These are phyloP conservation scores for Amanita fuliginea DNA, from an alignment of 768 basidiomycete genomes.

Conservation along the genomic window DNA sequence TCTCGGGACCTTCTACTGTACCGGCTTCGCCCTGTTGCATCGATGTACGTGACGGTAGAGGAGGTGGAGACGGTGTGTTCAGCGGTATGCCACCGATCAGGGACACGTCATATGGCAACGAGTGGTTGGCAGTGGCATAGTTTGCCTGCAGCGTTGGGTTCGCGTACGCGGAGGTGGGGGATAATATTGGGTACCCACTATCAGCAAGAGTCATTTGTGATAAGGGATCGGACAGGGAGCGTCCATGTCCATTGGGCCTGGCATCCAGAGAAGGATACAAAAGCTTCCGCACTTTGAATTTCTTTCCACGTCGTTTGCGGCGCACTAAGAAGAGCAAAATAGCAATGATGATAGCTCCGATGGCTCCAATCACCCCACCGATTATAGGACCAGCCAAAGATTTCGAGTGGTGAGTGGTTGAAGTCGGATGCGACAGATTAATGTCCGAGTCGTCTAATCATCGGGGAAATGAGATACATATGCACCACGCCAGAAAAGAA, in stretches of 20 bases:
- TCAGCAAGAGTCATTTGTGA: not conserved
- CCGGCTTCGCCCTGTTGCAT: not conserved
- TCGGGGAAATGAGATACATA: not conserved
- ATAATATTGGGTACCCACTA: no score
- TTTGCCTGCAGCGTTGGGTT: not conserved
- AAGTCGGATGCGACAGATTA: not conserved
- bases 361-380: not conserved
- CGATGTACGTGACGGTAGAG: not conserved
- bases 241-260: not conserved
- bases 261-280: not conserved
- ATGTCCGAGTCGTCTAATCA: not conserved
- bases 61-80: not conserved
- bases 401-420: not conserved
- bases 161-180: not conserved
- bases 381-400: conserved; percentile 1
- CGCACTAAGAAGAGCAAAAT: not conserved
- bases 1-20: not conserved
- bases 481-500: not conserved
- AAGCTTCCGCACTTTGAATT: not conserved
- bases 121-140: not conserved
- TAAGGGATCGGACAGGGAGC: not conserved
- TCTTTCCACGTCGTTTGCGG: not conserved
- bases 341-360: not conserved
- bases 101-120: conserved; percentile 4
- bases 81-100: not conserved